Base-by-base conservation (phyloP, 768 basidiomycete species). In the Gyrodon lividus region DNA sequence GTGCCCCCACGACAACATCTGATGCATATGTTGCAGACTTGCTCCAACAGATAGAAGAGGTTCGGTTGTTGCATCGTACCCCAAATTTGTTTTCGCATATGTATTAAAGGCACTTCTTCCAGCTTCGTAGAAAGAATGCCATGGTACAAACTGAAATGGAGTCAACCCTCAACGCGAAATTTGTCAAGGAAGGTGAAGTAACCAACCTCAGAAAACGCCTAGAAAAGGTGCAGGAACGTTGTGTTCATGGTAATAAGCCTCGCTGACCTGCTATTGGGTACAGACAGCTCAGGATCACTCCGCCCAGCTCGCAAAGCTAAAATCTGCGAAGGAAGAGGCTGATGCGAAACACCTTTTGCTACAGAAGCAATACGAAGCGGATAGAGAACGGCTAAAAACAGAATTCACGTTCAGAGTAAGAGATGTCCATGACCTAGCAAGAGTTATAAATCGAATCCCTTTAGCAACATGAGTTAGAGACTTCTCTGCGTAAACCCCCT, bases 401-500 rank as follows among this genome's bases (percentile, higher is more conserved):
- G 81, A 87, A 51, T 78, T 80, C 39, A 72, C 77, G 20, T 89
- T 91, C 73, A 86, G 80, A 70, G 88, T 86, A 69, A 46, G 74
- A 41, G 56, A 6, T 16, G 10, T 50, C 10, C 50, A n/a, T 46
- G 33, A 57, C 17, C 20, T 48, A 20, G 45, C 26, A 42, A 46
- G 24, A 33, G 44, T 67, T 45, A 62, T 54, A 26, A 35, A 38
- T 46, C 54, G 46, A 43, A 44, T 44, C 53, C 42, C 33, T 48
- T 51, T 56, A 88, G 87, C 84, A 84, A 77, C 85, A 84, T 58
- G 86, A 87, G 63, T 51, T 84, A 26, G 86, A 87, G 55, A 77
- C 77, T 4, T 71, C 81, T 12, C 61, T 70, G 19, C 78, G 81
- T 16, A 85, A 76, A 60, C 73, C 75, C 12, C 70, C 79, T 17